These are phyloP conservation scores for Amanita subjunquillea DNA, from an alignment of 768 basidiomycete species.

Conservation along the genomic window DNA sequence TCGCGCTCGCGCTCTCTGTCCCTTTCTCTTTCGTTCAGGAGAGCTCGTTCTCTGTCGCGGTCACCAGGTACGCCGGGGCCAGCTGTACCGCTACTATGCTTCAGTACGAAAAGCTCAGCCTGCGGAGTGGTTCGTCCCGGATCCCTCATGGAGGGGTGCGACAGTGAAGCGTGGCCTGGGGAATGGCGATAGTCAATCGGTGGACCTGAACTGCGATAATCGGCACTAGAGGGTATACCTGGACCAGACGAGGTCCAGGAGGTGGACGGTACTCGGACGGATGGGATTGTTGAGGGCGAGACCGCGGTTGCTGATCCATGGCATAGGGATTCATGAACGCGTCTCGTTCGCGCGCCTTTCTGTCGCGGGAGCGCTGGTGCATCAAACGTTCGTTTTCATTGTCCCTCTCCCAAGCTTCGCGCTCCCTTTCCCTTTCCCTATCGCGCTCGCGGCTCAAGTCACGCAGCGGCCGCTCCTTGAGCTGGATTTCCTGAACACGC, in stretches of 20 bases:
- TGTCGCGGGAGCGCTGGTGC: slow-evolving; percentile 11
- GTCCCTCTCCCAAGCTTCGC: slow-evolving; percentile 12
- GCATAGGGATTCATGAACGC: slow-evolving; percentile 9
- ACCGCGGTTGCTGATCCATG: not conserved
- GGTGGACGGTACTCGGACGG: not conserved
- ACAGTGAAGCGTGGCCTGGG: not conserved
- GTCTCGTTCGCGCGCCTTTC: slow-evolving; percentile 21
- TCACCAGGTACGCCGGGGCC: slow-evolving; percentile 14
- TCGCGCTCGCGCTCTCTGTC: slow-evolving; percentile 5
- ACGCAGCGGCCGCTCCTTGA: slow-evolving; percentile 2
- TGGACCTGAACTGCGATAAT: not conserved
- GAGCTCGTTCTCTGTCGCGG: slow-evolving; percentile 12
- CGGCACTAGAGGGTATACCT: not conserved
- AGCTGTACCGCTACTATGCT: slow-evolving; percentile 1
- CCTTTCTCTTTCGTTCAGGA: slow-evolving; percentile 10
- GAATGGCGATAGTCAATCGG: slow-evolving; percentile 1
- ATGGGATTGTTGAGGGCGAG: not conserved
- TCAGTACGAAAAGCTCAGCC: slow-evolving; percentile 8
- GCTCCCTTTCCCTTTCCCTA: not conserved
- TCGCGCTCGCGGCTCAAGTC: slow-evolving; percentile 9
- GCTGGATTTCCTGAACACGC: slow-evolving; percentile 10
- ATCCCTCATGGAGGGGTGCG: slow-evolving; percentile 15
- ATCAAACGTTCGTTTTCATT: slow-evolving; percentile 7
- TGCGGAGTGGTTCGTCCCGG: slow-evolving; percentile 19
- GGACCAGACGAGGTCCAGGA: not conserved